Percentiles rank a stretch among this genome's conserved stretches.
phyloP scores from a whole-genome alignment of 345 rosid genomes.

The sweet orange (Citrus sinensis) region DVS_A1.0 CM039166.1:10416501-10417000 shows the following conservation, averaged over 20 bases:
- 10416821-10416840: neutral
- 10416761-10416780: neutral
- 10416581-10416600: neutral
- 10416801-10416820: neutral
- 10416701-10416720: neutral
- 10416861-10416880: slow-evolving; percentile 13
- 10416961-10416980: neutral
- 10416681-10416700: neutral
- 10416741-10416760: neutral
- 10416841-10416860: slow-evolving; percentile 16
- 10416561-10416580: neutral
- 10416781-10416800: neutral
- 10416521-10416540: neutral
- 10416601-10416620: neutral
- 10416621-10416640: neutral
- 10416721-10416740: neutral
- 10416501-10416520: no score
- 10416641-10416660: neutral
- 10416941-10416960: neutral
- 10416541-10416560: neutral
- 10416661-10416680: neutral
- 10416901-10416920: slow-evolving; percentile 19
- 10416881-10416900: slow-evolving; percentile 35
- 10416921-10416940: slow-evolving; percentile 6
- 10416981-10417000: neutral